These are phyloP conservation scores for Geotrichum europaeum DNA, from an alignment of 1,139 yeast species.

Conservation along the genomic window DNA sequence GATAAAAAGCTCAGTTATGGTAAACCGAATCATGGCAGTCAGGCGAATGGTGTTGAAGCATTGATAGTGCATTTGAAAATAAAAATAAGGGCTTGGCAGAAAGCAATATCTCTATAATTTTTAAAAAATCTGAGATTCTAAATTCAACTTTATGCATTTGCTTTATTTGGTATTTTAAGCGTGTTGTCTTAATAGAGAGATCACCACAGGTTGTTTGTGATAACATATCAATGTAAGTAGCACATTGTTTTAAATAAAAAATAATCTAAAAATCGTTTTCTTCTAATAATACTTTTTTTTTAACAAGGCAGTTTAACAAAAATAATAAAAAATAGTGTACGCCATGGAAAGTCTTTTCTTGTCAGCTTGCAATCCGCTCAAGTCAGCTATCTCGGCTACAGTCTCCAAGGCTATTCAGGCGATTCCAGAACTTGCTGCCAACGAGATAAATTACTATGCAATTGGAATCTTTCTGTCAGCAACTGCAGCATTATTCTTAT, in stretches of 20 bases:
- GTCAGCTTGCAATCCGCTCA: background rate
- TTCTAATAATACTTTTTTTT: background rate
- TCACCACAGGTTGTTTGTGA: too few species aligned
- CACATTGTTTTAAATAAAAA: too few species aligned
- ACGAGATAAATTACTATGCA: slow-evolving; percentile 2
- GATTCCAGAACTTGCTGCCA: background rate
- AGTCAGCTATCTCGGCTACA: background rate
- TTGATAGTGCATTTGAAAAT: too few species aligned
- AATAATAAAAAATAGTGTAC: background rate
- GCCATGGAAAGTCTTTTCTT: background rate
- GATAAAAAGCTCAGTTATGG: background rate
- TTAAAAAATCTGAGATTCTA: too few species aligned
- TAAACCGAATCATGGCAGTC: background rate
- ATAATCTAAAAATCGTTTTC: background rate
- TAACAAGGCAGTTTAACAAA: background rate
- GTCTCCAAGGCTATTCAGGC: background rate
- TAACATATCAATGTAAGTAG: too few species aligned
- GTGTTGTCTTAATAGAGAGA: too few species aligned
- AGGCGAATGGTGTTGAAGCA: background rate
- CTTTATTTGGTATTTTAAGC: too few species aligned
- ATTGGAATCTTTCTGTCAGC: slow-evolving; percentile 2
- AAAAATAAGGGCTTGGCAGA: too few species aligned
- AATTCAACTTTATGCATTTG: too few species aligned
- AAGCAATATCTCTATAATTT: too few species aligned
- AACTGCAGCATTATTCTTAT: background rate